A percentile compares a stretch with the other conserved stretches of the same genome.
These are phyloP conservation scores for Cyberlindnera bimundalis DNA, from an alignment of 805 yeast genomes.

Conservation along the genomic window DNA sequence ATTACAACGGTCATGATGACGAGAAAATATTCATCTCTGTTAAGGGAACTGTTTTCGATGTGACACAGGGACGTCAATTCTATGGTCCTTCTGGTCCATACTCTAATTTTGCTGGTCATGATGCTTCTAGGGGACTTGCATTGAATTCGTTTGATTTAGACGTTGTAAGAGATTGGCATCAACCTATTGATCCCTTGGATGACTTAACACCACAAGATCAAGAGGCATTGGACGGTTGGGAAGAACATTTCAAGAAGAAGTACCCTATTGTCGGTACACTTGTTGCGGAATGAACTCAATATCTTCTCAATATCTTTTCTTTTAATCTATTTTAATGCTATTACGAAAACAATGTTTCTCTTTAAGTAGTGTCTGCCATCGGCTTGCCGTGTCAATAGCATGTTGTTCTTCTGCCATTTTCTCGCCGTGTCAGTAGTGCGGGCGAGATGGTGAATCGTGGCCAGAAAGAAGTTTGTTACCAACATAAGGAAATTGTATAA, in stretches of 20 bases:
- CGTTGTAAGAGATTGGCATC: conserved; percentile 61
- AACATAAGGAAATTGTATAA: too few relatives aligned
- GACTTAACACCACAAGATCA: conserved; percentile 60
- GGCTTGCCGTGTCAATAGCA: too few relatives aligned
- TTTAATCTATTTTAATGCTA: too few relatives aligned
- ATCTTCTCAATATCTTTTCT: too few relatives aligned
- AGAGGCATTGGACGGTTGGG: conserved; percentile 81
- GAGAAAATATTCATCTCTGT: conserved; percentile 82
- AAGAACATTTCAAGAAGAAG: conserved; percentile 72
- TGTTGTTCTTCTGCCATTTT: too few relatives aligned
- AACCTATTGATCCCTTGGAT: conserved; percentile 70
- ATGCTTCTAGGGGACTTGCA: conserved; percentile 91
- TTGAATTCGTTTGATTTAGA: conserved; percentile 76
- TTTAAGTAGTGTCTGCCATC: too few relatives aligned
- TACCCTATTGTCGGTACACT: conserved; percentile 79
- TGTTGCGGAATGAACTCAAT: too few relatives aligned
- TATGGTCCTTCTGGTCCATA: conserved; percentile 98
- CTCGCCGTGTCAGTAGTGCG: neutral
- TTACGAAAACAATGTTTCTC: too few relatives aligned
- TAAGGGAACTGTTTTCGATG: conserved; percentile 84
- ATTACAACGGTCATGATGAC: conserved; percentile 78
- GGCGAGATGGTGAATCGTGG: neutral
- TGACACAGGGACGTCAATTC: conserved; percentile 71
- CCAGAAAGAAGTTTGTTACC: neutral
- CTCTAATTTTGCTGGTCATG: conserved; percentile 91